Base-by-base conservation (phyloP, 2,329 filamentous ascomycete genomes). In the Aspergillus aculeatinus region DNA sequence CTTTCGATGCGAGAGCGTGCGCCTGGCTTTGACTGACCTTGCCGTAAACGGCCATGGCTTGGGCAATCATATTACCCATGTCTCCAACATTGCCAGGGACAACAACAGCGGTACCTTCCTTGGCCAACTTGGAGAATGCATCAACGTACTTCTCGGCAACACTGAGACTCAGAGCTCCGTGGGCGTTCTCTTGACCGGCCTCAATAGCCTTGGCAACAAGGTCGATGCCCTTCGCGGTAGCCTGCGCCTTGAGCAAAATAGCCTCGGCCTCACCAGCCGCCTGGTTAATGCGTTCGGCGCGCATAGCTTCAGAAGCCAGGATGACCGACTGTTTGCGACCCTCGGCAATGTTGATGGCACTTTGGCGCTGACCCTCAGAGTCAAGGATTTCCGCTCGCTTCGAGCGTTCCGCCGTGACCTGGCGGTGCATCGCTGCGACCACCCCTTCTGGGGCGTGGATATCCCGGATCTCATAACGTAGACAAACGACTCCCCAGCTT, bases 101-200 rank as follows among this genome's bases (percentile, higher is more conserved):
- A 21, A 99, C 92, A 29, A 99, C 89, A 4, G 92, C 91, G 3
- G 95, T 99, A 69, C 95, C 92, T 81, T 99, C 93, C 79, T 94
- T 95, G 54, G 95, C 95, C 68, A 99, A 82, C 73, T 93, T 91
- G 67, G 85, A 89, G 72, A 98, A 99, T 4, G 95, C 95, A 50
- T 96, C 94, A 55, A 99, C 95, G 70, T 99, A 99, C 79, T 97
- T 96, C 84, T 99, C 95, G 0, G 95, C 95, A 9, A 99, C 91
- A 14, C 85, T 91, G 63, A 99, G 79, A 70, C 91, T 93, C 49
- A 99, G 85, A 27, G 95, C 95, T 35, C 87, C 86, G 74, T 95
- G 89, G 2, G 95, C 95, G 58, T 88, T 84, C 58, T 86, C 83
- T 66, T 89, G 82, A 59, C 93, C 93, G 51, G 88, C 80, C 19